Percentiles rank a stretch among this genome's conserved stretches.
Evolutionary conservation across 2,329 filamentous ascomycete genomes (phyloP).

Genomic region (Cercospora berteroae): DNA sequence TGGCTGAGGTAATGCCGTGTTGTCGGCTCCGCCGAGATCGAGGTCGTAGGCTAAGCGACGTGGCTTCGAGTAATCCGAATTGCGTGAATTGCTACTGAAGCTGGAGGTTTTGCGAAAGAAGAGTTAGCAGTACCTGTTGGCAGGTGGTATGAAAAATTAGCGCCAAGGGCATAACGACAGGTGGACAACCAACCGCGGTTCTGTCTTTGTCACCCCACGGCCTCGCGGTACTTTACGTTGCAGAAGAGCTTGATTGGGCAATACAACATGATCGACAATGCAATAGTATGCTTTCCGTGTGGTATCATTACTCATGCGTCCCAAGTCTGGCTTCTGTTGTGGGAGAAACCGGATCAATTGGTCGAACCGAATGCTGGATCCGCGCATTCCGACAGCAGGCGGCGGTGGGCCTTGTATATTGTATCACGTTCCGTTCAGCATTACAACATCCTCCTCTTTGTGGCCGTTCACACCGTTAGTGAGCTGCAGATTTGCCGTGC

Average conservation of each 20-base stretch:
- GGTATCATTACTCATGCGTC: neutral
- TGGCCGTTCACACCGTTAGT: slow-evolving; percentile 21
- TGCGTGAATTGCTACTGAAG: neutral
- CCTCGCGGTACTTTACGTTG: neutral
- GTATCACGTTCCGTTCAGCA: slow-evolving; percentile 18
- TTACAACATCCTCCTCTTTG: slow-evolving; percentile 22
- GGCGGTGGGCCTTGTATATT: neutral
- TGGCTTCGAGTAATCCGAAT: neutral
- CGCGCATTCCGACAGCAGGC: neutral
- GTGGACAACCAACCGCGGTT: neutral
- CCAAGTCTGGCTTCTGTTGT: neutral
- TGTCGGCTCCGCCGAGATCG: neutral
- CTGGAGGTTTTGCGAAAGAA: neutral
- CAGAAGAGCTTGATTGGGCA: neutral
- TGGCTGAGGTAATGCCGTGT: neutral
- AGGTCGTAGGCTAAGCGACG: neutral
- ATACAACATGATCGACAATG: neutral
- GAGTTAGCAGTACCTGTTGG: neutral
- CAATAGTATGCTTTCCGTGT: neutral
- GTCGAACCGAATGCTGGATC: neutral
- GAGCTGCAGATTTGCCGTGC: slow-evolving; percentile 17
- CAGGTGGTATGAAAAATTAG: neutral
- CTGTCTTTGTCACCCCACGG: neutral
- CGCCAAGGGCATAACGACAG: neutral
- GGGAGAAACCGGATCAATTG: neutral